Evolutionary conservation across 1,284 basidiomycete genomes (phyloP).

Genomic region (Pseudozyma tsukubaensis): DNA sequence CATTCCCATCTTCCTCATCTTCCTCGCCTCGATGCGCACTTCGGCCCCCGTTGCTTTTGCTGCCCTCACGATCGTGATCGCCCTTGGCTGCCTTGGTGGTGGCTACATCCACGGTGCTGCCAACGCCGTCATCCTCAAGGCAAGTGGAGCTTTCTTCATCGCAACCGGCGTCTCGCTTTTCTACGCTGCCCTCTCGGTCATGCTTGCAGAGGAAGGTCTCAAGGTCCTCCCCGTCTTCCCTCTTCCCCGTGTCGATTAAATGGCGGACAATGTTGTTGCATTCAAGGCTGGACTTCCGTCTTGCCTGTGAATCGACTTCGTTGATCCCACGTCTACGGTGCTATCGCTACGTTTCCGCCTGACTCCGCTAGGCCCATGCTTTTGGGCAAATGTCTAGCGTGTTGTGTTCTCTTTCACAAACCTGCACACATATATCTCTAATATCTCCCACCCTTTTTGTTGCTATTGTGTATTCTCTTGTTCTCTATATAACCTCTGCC

Average conservation of each 20-base stretch:
- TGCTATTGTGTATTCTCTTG: no score
- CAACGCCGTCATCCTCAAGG: slow-evolving; percentile 21
- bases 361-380: no score
- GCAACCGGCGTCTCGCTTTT: slow-evolving; percentile 37
- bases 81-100: slow-evolving; percentile 34
- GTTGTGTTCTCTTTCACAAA: no score
- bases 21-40: slow-evolving; percentile 46
- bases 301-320: no score
- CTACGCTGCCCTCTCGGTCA: slow-evolving; percentile 41
- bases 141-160: slow-evolving; percentile 50
- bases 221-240: slow-evolving; percentile 53
- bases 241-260: slow-evolving; percentile 46
- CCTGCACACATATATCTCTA: no score
- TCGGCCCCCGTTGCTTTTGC: slow-evolving; percentile 27
- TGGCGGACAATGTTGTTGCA: neutral
- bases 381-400: no score
- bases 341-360: no score
- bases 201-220: slow-evolving; percentile 51
- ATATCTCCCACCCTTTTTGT: no score
- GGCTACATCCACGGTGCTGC: slow-evolving; percentile 31
- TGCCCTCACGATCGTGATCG: slow-evolving; percentile 43
- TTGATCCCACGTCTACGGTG: no score
- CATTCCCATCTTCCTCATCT: slow-evolving; percentile 56
- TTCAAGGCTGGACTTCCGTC: no score
- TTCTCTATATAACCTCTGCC: no score